Conservation (phyloP, 2,329 filamentous ascomycete species). For the Lizonia empirigonia region DNA sequence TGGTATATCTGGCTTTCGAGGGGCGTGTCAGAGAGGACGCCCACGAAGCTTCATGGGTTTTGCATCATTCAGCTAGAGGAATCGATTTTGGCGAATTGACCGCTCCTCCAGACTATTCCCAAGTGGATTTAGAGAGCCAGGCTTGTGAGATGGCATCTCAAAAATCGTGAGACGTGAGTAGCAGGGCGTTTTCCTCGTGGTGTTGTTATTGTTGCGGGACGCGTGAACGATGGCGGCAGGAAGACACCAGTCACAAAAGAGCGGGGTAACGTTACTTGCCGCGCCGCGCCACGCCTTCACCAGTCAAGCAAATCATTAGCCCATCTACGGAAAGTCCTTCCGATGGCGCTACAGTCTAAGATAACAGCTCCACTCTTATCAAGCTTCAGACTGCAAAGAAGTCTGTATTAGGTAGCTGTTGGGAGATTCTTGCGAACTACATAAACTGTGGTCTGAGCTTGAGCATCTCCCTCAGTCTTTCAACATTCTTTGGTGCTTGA, state of each 20-base stretch:
- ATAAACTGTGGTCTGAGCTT: not conserved
- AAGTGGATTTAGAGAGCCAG: not conserved
- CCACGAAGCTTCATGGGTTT: not conserved
- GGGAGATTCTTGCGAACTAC: conserved; percentile 11
- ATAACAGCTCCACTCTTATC: conserved; percentile 17
- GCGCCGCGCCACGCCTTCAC: conserved; percentile 6
- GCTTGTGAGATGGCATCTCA: not conserved
- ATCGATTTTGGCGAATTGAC: not conserved
- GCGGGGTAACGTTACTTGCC: conserved; percentile 19
- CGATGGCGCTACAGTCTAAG: conserved; percentile 20
- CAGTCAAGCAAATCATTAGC: conserved; percentile 21
- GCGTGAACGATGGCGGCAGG: not conserved
- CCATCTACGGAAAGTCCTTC: conserved; percentile 32
- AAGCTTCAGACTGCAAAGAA: conserved; percentile 2
- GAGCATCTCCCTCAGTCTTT: not conserved
- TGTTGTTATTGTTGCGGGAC: not conserved
- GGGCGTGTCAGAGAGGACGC: not conserved
- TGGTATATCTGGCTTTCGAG: not conserved
- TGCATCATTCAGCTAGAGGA: not conserved
- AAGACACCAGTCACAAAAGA: not conserved
- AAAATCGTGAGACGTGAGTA: not conserved
- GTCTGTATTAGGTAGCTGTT: conserved; percentile 10
- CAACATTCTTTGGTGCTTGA: not conserved
- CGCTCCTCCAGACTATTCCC: not conserved
- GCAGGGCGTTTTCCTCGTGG: not conserved